Evolutionary conservation across 192 early-diverging fungal genomes (phyloP), one percentile per base, ranked within the genome.

Genomic region (Backusella psychrophila): DNA sequence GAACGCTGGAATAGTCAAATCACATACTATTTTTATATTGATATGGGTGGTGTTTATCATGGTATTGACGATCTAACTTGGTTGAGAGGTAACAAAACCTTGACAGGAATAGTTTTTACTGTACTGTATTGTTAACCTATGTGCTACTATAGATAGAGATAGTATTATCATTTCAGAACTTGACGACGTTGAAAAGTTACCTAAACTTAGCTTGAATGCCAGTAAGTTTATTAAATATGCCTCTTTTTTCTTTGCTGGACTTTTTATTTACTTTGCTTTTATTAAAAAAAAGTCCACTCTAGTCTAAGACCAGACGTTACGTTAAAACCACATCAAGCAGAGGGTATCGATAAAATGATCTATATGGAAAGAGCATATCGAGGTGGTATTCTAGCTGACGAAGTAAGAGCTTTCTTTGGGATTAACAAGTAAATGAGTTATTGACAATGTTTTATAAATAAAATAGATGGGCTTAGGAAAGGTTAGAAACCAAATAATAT

Each of bases 381-480:
- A 17, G 77, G 77, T 15, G 77, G 77, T 15, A 73, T 78, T 68
- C 23, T 78, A 17, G 77, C 77, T 31, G 77, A 78, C 56, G 77
- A 78, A 21, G 76, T 72, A 71, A 71, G 69, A 11, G 8, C 11
- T 59, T 29, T 74, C 17, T 3, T 34, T 34, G 15, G 15, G 3
- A 5, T 14, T 44, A 44, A 17, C 0, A 44, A 17, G 0, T 15
- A 44, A 44, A 4, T 15, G 15, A 1, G 14, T 17, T 56, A 19
- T n/a, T 49, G 46, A 49, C 15, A 14, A 44, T 4, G 12, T 44
- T 49, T n/a, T 6, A n/a, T n/a, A 19, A 49, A 49, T 33, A 49
- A 49, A 49, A 34, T 71, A 77, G 71, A 78, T 78, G 77, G 77
- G 77, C 1, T 53, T 78, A 39, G 77, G 77, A 34, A 78, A 78